phyloP scores from a whole-genome alignment of 352 stramenopile species.

The Pythium dissimile region DNA sequence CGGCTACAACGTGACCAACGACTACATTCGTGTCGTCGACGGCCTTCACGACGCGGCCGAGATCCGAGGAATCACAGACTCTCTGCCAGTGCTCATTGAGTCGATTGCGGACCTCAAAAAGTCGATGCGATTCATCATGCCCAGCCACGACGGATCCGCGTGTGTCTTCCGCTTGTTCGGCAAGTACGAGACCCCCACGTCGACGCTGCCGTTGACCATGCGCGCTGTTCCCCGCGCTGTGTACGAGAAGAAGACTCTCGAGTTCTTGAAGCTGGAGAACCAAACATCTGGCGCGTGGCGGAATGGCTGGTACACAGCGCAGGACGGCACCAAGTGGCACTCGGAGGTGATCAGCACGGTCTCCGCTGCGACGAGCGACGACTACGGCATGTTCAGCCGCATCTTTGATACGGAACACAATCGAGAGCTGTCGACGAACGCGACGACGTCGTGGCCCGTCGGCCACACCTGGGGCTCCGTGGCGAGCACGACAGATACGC shows the following conservation, averaged over 20 bases:
- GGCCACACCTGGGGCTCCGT: conserved; percentile 4
- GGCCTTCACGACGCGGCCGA: conserved; percentile 14
- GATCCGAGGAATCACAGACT: conserved; percentile 10
- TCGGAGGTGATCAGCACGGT: conserved; percentile 24
- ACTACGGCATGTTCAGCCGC: conserved; percentile 5
- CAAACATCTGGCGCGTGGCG: conserved; percentile 15
- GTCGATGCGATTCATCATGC: conserved; percentile 18
- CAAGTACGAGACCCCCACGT: conserved; percentile 10
- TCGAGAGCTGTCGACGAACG: conserved; percentile 3
- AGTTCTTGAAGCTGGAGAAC: not conserved
- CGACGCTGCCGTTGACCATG: conserved; percentile 8
- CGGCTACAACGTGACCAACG: conserved; percentile 28
- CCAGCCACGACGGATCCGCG: conserved; percentile 23
- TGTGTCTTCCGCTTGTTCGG: conserved; percentile 28
- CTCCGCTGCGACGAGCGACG: not conserved
- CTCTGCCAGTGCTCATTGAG: conserved; percentile 29
- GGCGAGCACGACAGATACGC: not conserved
- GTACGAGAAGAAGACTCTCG: conserved; percentile 12
- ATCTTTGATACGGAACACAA: conserved; percentile 23
- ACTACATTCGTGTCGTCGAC: conserved; percentile 26
- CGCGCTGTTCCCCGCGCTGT: conserved; percentile 8
- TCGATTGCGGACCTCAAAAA: conserved; percentile 21
- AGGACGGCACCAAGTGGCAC: conserved; percentile 22
- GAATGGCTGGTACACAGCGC: conserved; percentile 31
- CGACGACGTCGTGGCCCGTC: not conserved